Evolutionary conservation across 2,329 filamentous ascomycete genomes (phyloP).

Genomic region (Lachnellula subtilissima): DNA sequence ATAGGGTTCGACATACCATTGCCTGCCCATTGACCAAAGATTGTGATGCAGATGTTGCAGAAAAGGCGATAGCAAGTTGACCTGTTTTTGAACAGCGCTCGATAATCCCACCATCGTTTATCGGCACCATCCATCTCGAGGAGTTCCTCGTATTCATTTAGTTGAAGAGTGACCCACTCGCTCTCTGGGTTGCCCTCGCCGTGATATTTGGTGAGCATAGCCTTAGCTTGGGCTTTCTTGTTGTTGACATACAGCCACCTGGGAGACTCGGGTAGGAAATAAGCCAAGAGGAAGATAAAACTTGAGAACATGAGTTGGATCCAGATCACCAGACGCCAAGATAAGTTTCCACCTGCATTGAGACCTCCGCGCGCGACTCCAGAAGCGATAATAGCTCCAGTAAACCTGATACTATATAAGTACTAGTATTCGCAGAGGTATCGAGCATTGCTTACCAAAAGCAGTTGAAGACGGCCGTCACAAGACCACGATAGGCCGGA

Average conservation of each 20-base stretch:
- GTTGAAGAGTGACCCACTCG: constrained; percentile 47
- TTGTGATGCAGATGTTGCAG: constrained; percentile 46
- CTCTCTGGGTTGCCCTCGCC: constrained; percentile 47
- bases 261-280: constrained; percentile 57
- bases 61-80: constrained; percentile 46
- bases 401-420: constrained; percentile 35
- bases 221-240: constrained; percentile 46
- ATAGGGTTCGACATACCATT: constrained; percentile 21
- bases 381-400: constrained; percentile 49
- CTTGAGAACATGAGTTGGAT: constrained; percentile 41
- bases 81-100: constrained; percentile 46
- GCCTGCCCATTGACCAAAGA: constrained; percentile 49
- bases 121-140: constrained; percentile 45
- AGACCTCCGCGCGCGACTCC: constrained; percentile 49
- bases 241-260: constrained; percentile 56
- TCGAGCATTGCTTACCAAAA: constrained; percentile 27
- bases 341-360: constrained; percentile 34
- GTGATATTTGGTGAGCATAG: constrained; percentile 51
- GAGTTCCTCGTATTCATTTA: constrained; percentile 46
- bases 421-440: neutral
- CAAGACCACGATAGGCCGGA: constrained; percentile 41
- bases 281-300: constrained; percentile 44
- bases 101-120: constrained; percentile 53
- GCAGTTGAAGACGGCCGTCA: constrained; percentile 32
- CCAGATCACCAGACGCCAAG: constrained; percentile 52